Conservation (phyloP, 768 basidiomycete genomes). For the Tephrocybe sp. region DNA sequence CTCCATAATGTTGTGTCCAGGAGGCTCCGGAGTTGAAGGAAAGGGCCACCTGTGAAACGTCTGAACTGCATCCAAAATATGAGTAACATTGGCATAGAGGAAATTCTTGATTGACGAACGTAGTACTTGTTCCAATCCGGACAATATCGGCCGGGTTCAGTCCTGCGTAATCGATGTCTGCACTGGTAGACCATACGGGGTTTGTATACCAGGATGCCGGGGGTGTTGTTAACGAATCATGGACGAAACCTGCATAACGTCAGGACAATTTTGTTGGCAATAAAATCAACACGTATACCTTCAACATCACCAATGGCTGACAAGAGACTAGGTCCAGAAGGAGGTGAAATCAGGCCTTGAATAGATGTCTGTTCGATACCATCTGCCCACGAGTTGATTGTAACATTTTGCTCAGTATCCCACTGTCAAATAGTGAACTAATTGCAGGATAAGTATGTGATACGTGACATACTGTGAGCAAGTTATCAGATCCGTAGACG, state of each 20-base stretch:
- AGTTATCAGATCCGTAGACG: conserved; percentile 58
- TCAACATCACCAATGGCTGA: conserved; percentile 57
- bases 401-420: conserved; percentile 60
- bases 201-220: conserved; percentile 42
- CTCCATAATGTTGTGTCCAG: conserved; percentile 60
- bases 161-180: conserved; percentile 57
- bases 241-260: conserved; percentile 42
- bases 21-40: conserved; percentile 54
- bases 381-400: conserved; percentile 58
- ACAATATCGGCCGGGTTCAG: conserved; percentile 49
- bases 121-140: conserved; percentile 51
- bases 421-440: conserved; percentile 35
- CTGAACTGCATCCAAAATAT: conserved; percentile 26
- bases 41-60: conserved; percentile 56
- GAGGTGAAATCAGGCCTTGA: conserved; percentile 58
- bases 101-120: conserved; percentile 24
- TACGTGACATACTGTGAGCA: conserved; percentile 34
- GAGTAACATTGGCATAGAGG: not conserved
- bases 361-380: conserved; percentile 68
- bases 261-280: not conserved
- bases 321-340: conserved; percentile 54
- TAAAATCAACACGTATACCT: conserved; percentile 30
- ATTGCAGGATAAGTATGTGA: not conserved
- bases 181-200: conserved; percentile 45
- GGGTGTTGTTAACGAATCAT: conserved; percentile 40